A percentile compares a stretch with the other conserved stretches of the same genome.
phyloP scores from a whole-genome alignment of 352 stramenopile species.

The Pythium scleroteichum region DNA sequence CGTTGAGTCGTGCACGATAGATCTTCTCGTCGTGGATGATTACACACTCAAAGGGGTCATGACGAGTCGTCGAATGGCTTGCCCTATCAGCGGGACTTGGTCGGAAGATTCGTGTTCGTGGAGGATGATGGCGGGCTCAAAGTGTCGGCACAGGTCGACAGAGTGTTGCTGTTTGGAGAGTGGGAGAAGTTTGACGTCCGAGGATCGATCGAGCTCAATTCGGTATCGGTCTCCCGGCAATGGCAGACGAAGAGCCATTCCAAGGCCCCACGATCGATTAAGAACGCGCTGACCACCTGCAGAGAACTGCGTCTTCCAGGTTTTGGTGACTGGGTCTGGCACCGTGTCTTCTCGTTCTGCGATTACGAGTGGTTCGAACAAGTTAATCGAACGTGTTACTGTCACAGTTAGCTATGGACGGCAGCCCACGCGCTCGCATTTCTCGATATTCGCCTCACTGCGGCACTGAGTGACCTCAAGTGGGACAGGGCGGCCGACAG shows the following conservation, averaged over 20 bases:
- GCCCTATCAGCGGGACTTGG: too few species aligned
- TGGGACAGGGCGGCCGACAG: too few species aligned
- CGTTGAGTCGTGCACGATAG: too few species aligned
- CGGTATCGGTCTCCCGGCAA: not conserved
- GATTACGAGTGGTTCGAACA: constrained; percentile 16
- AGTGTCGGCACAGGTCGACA: not conserved
- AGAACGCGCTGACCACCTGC: constrained; percentile 1
- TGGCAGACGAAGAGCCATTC: constrained; percentile 1
- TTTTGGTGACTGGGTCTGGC: constrained; percentile 1
- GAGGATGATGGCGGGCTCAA: not conserved
- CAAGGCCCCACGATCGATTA: not conserved
- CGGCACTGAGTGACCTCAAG: too few species aligned
- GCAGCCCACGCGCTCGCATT: too few species aligned
- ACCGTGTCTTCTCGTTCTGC: constrained; percentile 16
- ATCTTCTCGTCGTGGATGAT: too few species aligned
- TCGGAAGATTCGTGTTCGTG: not conserved
- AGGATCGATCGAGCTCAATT: not conserved
- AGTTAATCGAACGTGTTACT: too few species aligned
- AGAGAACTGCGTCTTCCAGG: not conserved
- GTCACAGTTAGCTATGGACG: too few species aligned
- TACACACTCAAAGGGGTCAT: too few species aligned
- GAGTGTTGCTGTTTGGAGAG: not conserved
- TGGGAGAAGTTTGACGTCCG: not conserved
- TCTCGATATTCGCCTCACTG: too few species aligned
- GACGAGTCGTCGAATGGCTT: too few species aligned